Conservation (phyloP, 805 yeast species). For the Lachancea thermotolerans region DNA sequence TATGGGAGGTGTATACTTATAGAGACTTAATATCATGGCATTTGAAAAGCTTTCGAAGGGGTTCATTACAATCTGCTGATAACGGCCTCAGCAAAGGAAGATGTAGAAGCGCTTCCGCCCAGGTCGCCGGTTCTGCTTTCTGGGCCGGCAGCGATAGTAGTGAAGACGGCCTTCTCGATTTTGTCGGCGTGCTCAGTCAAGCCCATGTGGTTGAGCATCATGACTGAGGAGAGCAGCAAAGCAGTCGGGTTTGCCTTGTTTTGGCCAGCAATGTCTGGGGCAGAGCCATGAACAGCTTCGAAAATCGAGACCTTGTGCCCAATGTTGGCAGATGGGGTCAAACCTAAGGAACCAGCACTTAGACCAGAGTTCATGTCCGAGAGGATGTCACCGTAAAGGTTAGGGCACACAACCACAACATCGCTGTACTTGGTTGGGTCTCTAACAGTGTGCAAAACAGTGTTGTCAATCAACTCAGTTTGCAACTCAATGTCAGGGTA, state of each 20-base stretch:
- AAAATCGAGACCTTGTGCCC: conserved; percentile 96
- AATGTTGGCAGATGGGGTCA: conserved; percentile 99
- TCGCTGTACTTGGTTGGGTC: conserved; percentile 82
- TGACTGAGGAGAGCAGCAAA: conserved; percentile 85
- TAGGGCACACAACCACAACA: conserved; percentile 94
- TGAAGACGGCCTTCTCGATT: conserved; percentile 79
- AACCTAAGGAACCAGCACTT: conserved; percentile 92
- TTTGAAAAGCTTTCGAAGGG: background rate
- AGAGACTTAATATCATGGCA: background rate
- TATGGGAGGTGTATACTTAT: background rate
- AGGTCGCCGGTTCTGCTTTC: conserved; percentile 96
- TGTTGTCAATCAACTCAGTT: conserved; percentile 90
- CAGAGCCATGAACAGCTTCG: conserved; percentile 99
- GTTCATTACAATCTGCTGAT: conserved; percentile 42
- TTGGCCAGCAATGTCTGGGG: conserved; percentile 99
- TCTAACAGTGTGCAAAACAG: conserved; percentile 82
- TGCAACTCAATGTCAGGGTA: conserved; percentile 83
- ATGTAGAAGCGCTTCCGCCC: conserved; percentile 85
- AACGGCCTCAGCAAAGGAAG: conserved; percentile 87
- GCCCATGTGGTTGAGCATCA: conserved; percentile 99
- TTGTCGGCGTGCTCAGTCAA: conserved; percentile 72
- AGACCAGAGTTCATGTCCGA: conserved; percentile 96
- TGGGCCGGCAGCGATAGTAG: conserved; percentile 90
- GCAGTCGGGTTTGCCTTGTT: conserved; percentile 99
- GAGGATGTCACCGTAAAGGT: conserved; percentile 98